Base-by-base conservation (phyloP, 306 rosid species). In the Prunus mira region DNA sequence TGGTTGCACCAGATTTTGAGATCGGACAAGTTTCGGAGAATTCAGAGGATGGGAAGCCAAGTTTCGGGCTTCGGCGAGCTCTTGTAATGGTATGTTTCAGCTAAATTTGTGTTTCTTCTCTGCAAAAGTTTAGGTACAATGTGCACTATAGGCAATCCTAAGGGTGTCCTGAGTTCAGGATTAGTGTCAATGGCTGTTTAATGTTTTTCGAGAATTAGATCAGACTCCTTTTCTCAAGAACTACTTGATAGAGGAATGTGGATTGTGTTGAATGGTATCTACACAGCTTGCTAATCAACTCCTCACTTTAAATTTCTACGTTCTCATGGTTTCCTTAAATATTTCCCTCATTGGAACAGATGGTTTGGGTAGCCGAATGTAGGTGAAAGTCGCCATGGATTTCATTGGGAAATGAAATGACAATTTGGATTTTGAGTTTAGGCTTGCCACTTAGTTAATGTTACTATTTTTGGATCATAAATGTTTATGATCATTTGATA, bases 11-110 rank as follows among this genome's bases (percentile, higher is more conserved):
- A 5, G 85, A 77, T 70, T 43, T 47, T 74, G 87, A 83, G 51
- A 69, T 71, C 43, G 85, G 83, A 46, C 70, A 47, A 9, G 71
- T 72, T 41, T 76, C 76, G 1, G 73, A 54, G 71, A 66, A 70
- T 74, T 25, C 18, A 1, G 82, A 22, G 58, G 86, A 81, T 47
- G 83, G 65, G 38, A 86, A 89, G 73, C 76, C 66, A 12, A 12
- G 79, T 75, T 82, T 79, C 49, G 82, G 90, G 50, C 58, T 90
- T 2, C 77, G 70, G 49, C 75, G 79, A 77, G 77, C 71, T 57
- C 28, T 87, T 72, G 78, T 74, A 84, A 70, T 82, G 93, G 98
- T 92, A 88, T 38, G 91, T 73, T 76, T 67, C 27, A 50, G n/a
- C 3, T 47, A 13, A 65, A 52, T 60, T 68, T 80, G 25, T 22